Evolutionary conservation across 257 asterid species (phyloP).

Genomic region (Eucommia ulmoides): DNA sequence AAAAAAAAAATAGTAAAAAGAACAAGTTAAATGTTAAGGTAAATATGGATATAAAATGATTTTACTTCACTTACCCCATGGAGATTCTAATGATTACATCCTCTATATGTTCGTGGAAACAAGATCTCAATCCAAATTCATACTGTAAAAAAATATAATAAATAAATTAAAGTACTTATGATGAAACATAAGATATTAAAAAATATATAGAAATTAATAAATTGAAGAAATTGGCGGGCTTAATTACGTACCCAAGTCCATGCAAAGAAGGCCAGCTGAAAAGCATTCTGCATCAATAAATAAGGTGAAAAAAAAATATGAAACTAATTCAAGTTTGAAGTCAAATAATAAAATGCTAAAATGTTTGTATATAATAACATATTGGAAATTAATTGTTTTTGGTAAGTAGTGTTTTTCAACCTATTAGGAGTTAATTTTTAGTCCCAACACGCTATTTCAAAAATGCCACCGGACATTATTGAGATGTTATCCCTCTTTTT

Average conservation of each 20-base stretch:
- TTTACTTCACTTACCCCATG: slow-evolving; percentile 54
- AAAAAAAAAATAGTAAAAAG: too few relatives aligned
- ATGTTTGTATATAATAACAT: too few relatives aligned
- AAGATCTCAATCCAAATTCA: slow-evolving; percentile 67
- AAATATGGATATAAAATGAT: neutral
- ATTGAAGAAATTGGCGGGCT: neutral
- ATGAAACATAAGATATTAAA: neutral
- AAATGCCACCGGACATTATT: too few relatives aligned
- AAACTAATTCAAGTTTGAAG: neutral
- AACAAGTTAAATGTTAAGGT: too few relatives aligned
- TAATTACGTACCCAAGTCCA: slow-evolving; percentile 73
- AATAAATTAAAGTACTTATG: neutral
- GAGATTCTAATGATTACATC: slow-evolving; percentile 63
- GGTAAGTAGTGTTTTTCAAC: too few relatives aligned
- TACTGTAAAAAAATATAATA: slow-evolving; percentile 24
- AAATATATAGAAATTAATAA: neutral
- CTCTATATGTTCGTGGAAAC: slow-evolving; percentile 70
- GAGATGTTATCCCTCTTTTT: too few relatives aligned
- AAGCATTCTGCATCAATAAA: slow-evolving; percentile 15
- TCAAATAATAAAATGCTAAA: neutral
- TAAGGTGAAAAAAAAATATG: neutral
- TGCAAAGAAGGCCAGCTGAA: slow-evolving; percentile 87
- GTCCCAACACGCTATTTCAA: too few relatives aligned
- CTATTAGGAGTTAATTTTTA: too few relatives aligned
- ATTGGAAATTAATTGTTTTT: neutral